Evolutionary conservation across 768 basidiomycete genomes (phyloP), one percentile per base, ranked within the genome.

Genomic region (Paxillus rubicundulus): DNA sequence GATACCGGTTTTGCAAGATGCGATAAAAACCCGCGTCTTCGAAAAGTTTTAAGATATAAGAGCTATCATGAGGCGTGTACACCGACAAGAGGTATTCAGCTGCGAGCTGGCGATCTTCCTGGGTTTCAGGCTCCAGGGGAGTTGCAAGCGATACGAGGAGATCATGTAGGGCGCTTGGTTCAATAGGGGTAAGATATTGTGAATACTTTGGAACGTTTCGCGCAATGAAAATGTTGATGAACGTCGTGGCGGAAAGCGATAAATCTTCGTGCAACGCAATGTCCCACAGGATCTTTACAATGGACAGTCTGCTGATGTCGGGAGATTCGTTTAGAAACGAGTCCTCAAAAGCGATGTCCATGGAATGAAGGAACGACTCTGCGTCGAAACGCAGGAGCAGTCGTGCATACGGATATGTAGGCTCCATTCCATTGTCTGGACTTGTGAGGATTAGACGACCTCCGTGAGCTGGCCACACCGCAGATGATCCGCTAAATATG

Each of bases 201-300:
- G 89, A 85, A 71, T 98, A 99, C 72, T 98, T 98, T 0, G 97
- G 92, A 10, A 97, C 83, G 68, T 98, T 99, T 53, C 95, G 87
- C 4, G 97, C 92, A 51, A 98, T 80, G 70, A 99, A 99, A 55
- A 99, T 98, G 64, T 95, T 85, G 45, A 96, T 78, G 68, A 99
- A 90, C 3, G 90, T 93, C 52, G 74, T 72, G 64, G 91, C 92
- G 37, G 77, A 69, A 27, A 80, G 69, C 0, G 82, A 71, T 24
- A 93, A 70, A 45, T 77, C 75, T 20, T 71, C 72, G 47, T 73
- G 65, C 5, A 82, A 74, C 6, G 87, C 59, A 33, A 95, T 84
- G 62, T 98, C 93, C 51, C 94, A 77, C 33, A 98, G 74, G 49
- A 92, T 86, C 60, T 87, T 87, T 63, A 95, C 75, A 57, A 98